phyloP scores from a whole-genome alignment of 139 green algal species.

The Coccomyxa sp. region DNA sequence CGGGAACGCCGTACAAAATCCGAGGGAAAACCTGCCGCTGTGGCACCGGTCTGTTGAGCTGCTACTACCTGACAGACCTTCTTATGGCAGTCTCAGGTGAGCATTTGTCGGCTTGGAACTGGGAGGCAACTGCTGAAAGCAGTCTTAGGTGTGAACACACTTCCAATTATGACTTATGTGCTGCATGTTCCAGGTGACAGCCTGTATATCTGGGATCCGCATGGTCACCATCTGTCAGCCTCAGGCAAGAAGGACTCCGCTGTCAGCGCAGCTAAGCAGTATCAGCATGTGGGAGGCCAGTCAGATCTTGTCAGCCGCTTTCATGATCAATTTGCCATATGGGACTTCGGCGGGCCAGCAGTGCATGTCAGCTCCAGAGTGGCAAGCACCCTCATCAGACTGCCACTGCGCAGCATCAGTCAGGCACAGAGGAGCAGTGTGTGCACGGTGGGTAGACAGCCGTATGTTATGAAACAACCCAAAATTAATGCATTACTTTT shows the following conservation, averaged over 20 bases:
- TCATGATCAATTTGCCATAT: slow-evolving; percentile 43
- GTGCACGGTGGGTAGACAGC: not conserved
- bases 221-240: slow-evolving; percentile 28
- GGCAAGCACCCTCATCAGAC: slow-evolving; percentile 34
- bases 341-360: slow-evolving; percentile 11
- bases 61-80: slow-evolving; percentile 48
- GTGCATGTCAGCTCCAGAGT: not conserved
- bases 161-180: not conserved
- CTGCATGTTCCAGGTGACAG: slow-evolving; percentile 14
- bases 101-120: not conserved
- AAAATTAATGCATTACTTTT: not conserved
- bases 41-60: slow-evolving; percentile 32
- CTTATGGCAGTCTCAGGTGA: slow-evolving; percentile 23
- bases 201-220: slow-evolving; percentile 64
- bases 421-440: not conserved
- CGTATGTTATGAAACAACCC: not conserved
- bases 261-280: not conserved
- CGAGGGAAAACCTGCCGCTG: slow-evolving; percentile 21
- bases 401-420: slow-evolving; percentile 45
- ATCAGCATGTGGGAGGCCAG: not conserved
- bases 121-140: not conserved
- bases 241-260: no score
- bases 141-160: not conserved
- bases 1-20: slow-evolving; percentile 14
- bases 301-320: slow-evolving; percentile 21